Evolutionary conservation across 768 basidiomycete species (phyloP), one percentile per base, ranked within the genome.

Genomic region (Dendrothele bispora): DNA sequence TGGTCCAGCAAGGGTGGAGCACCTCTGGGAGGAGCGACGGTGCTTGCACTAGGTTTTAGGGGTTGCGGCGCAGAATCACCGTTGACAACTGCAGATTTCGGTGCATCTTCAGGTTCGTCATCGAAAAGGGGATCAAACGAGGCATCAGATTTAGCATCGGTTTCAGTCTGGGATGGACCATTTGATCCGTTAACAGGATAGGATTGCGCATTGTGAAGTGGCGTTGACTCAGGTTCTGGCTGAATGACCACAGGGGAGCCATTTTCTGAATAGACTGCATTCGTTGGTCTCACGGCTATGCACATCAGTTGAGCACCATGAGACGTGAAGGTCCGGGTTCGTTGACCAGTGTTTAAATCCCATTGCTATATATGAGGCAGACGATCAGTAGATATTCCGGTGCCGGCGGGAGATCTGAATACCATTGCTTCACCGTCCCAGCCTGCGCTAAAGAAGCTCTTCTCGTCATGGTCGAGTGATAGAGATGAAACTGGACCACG

Each of bases 361-460:
- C 97, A 98, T 82, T 98, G 91, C 95, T 98, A 57, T n/a, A n/a
- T n/a, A n/a, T n/a, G n/a, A n/a, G 7, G 22, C 26, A 17, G 10
- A 41, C 18, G 34, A n/a, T n/a, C 21, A 32, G 26, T 30, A n/a
- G 28, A 44, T n/a, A n/a, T n/a, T n/a, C n/a, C n/a, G n/a, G n/a
- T n/a, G n/a, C n/a, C n/a, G n/a, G n/a, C n/a, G n/a, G n/a, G n/a
- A n/a, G n/a, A n/a, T n/a, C 28, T 17, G 37, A 18, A 75, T 63
- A 93, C 94, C 37, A 83, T 74, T 12, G 91, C 86, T 55, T 88
- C 83, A 10, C 92, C 90, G 61, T 98, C 97, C 95, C 95, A 98
- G 17, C 92, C 86, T 5, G 91, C 94, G 61, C 91, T 95, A 57
- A 93, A 85, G 54, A 94, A 81, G 1, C 85, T 81, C 55, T 87